Conservation (phyloP, 202 grass and related monocot genomes). For the Digitaria exilis region DNA sequence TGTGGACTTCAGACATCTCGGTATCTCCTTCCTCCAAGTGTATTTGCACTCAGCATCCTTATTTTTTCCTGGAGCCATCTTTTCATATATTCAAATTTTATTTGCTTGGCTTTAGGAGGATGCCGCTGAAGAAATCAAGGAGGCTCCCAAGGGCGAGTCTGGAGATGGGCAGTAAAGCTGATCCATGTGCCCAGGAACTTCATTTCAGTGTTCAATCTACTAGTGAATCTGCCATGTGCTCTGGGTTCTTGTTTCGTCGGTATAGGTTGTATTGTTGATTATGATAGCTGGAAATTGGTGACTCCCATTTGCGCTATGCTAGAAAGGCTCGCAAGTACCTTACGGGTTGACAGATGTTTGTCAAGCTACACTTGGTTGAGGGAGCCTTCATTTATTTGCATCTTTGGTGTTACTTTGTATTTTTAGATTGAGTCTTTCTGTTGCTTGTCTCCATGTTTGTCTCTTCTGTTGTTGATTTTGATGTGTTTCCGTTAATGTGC, state of each 20-base stretch:
- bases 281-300: slow-evolving; percentile 32
- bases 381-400: slow-evolving; percentile 13
- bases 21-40: slow-evolving; percentile 26
- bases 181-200: slow-evolving; percentile 22
- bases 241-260: slow-evolving; percentile 18
- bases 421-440: slow-evolving; percentile 12
- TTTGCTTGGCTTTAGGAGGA: slow-evolving; percentile 56
- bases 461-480: background rate
- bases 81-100: background rate
- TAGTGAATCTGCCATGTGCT: slow-evolving; percentile 30
- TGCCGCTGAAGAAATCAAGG: slow-evolving; percentile 65
- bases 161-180: slow-evolving; percentile 50
- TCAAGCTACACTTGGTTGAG: background rate
- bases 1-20: slow-evolving; percentile 70
- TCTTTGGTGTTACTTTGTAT: background rate
- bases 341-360: background rate
- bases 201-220: background rate
- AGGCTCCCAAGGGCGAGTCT: slow-evolving; percentile 60
- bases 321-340: slow-evolving; percentile 31
- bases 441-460: background rate
- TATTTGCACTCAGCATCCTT: background rate
- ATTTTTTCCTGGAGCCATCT: background rate
- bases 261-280: slow-evolving; percentile 25
- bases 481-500: background rate
- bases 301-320: slow-evolving; percentile 15